Evolutionary conservation across 345 rosid species (phyloP), one percentile per base, ranked within the genome.

Genomic region (Arabidopsis suecica): DNA sequence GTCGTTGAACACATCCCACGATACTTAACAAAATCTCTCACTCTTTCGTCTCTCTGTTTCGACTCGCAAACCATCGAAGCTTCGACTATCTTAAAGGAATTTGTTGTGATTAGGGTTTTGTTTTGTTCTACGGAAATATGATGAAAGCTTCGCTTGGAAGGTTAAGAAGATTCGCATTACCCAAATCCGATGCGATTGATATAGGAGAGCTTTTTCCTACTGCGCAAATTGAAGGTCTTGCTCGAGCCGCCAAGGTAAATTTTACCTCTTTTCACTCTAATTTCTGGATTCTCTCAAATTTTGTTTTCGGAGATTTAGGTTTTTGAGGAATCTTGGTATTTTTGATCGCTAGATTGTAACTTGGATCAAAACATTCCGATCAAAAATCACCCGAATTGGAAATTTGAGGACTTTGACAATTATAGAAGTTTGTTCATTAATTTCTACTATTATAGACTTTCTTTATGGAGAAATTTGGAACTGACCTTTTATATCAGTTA

Each of bases 71-170:
- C 18, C 12, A 11, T 23, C 41, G 23, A 65, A 6, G 44, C 34
- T 48, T 4, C 32, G 32, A 28, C 5, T 54, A 44, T 55, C 1
- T 22, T 25, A 23, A 36, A 47, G 48, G 37, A 60, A 9, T 36
- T 61, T 16, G 3, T 60, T 33, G 70, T 34, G 58, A 44, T 62
- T 69, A 63, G 76, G 80, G 79, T 44, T 61, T 70, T 36, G 25
- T 33, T 61, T 45, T n/a, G 5, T 20, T 34, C 25, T 57, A 1
- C 4, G 5, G 60, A 55, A 6, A 77, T 64, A 77, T 78, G 83
- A 94, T 94, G 98, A 94, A 86, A 85, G 82, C 96, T 65, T 82
- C 91, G 69, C 67, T 93, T 30, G 82, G 78, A 22, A 91, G 88
- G 86, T 78, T 94, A 49, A 83, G 84, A 69, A 86, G 87, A 81